These are phyloP conservation scores for Mycena indigotica DNA, from an alignment of 768 basidiomycete species.

Conservation along the genomic window DNA sequence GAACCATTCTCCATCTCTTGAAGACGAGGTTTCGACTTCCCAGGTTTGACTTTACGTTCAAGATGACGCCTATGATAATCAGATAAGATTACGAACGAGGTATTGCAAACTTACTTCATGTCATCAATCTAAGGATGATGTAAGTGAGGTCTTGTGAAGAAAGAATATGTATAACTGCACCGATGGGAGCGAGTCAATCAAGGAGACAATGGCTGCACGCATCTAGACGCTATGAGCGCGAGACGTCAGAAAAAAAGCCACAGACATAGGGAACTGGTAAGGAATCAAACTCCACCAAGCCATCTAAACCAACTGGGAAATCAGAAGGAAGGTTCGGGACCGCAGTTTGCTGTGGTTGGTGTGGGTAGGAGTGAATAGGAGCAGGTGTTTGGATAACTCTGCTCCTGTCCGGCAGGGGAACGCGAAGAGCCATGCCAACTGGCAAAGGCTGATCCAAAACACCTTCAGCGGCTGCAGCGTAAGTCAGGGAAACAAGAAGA, in stretches of 20 bases:
- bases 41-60: slow-evolving; percentile 48
- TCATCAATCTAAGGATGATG: slow-evolving; percentile 44
- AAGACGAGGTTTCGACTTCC: slow-evolving; percentile 56
- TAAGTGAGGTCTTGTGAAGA: background rate
- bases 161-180: slow-evolving; percentile 19
- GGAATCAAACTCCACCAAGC: slow-evolving; percentile 21
- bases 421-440: slow-evolving; percentile 59
- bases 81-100: background rate
- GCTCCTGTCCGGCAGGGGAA: slow-evolving; percentile 39
- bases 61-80: slow-evolving; percentile 41
- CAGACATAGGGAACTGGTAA: slow-evolving; percentile 16
- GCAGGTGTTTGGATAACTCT: slow-evolving; percentile 1
- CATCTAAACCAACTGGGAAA: slow-evolving; percentile 5
- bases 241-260: background rate
- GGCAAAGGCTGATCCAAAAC: slow-evolving; percentile 61
- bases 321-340: background rate
- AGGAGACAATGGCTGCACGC: slow-evolving; percentile 19
- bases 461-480: slow-evolving; percentile 54
- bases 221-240: slow-evolving; percentile 3
- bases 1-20: slow-evolving; percentile 48
- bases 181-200: slow-evolving; percentile 34
- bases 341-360: background rate
- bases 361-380: background rate
- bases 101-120: slow-evolving; percentile 48
- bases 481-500: slow-evolving; percentile 65